Evolutionary conservation across 1,139 yeast genomes (phyloP), one percentile per base, ranked within the genome.

Genomic region (Sugiyamaella sp.): DNA sequence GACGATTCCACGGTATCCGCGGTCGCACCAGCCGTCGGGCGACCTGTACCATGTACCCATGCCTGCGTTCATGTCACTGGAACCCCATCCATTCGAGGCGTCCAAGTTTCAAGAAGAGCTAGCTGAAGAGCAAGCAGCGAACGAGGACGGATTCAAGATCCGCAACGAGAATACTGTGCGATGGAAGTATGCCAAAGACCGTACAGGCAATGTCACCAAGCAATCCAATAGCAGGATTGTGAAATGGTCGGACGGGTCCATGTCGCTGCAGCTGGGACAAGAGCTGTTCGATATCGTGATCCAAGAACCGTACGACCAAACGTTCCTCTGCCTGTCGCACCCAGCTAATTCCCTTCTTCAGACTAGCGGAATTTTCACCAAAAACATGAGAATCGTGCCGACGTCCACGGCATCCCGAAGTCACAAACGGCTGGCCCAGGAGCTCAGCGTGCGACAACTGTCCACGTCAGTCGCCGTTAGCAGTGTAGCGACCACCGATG

Each of bases 231-330:
- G 97, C 2, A 90, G 93, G 66, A 84, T 91, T 55, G 80, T 93
- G 27, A 86, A 88, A 68, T 93, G 99, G 99, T 86, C 87, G 54
- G 98, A 93, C 71, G 99, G 99, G 0, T 78, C 88, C 3, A 71
- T 85, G 60, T 89, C 97, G 1, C 74, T 93, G 58, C 91, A 89
- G 64, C 74, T 95, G 44, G 99, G 99, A 17, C 79, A 77, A 48
- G 99, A 93, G 71, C 79, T 86, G 62, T 93, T 91, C 64, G 98
- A 91, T 67, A 84, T 89, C 33, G 77, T 81, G 56, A 74, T 80
- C 20, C 71, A 70, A 55, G 78, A 82, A 55, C 82, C 86, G n/a
- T 75, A 84, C 44, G 82, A 80, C 52, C 95, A 90, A 68, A 84
- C 87, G 46, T 81, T 86, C 56, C 74, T 93, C 56, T 85, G 89